Base-by-base conservation (phyloP, 768 basidiomycete genomes). In the Leucocoprinus birnbaumii region DNA sequence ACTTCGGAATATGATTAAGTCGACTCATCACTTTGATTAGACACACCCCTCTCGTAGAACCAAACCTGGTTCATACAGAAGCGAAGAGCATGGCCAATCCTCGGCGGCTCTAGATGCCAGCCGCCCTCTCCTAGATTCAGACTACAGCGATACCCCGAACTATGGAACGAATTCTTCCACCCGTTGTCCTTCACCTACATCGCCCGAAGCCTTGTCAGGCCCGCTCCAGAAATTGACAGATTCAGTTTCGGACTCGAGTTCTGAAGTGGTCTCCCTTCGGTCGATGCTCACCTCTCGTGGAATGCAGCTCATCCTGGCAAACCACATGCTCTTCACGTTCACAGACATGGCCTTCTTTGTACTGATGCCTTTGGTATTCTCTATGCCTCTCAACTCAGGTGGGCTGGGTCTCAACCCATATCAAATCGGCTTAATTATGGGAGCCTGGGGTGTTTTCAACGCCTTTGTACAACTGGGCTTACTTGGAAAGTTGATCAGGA, bases 351-450 rank as follows among this genome's bases (percentile, higher is more conserved):
- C 63, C 46, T 61, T 66, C 42, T 59, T 63, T n/a, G 73, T 69
- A 7, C 71, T 80, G 11, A 56, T 67, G 22, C 77, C 77, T 6
- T 66, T 80, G 49, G 66, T 77, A 37, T 78, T 70, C 53, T 84
- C 86, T 13, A 89, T 86, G 0, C 81, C 89, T 0, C 65, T 82
- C 44, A 66, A 69, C 16, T 71, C 77, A 1, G 88, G 89, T 24
- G 88, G 89, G 2, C 77, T 89, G 3, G 87, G 86, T 3, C 71
- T 91, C 38, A 69, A 75, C 22, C 85, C 89, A 0, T 76, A 79
- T 38, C 62, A 66, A 5, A 91, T 91, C 35, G 89, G 89, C 3
- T 67, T 72, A 24, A 79, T 84, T 53, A 75, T 86, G 57, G 75
- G 79, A 16, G 57, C 53, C 0, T 53, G 59, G 31, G 85, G 86